A percentile compares a stretch with the other conserved stretches of the same genome.
phyloP scores from a whole-genome alignment of 1,284 basidiomycete genomes.

The Trametes versicolor region DNA sequence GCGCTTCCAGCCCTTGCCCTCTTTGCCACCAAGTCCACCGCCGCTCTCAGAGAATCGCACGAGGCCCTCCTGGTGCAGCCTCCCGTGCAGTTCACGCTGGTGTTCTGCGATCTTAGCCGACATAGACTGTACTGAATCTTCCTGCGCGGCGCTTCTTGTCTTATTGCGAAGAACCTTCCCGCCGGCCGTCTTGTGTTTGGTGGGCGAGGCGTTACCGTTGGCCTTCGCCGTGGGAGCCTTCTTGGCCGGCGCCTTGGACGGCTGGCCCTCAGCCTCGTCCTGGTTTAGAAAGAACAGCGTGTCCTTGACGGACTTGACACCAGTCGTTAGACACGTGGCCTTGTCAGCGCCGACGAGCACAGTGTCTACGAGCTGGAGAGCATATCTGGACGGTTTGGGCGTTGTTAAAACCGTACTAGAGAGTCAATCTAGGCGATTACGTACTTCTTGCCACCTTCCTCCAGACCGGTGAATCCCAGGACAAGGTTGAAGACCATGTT shows the following conservation, averaged over 20 bases:
- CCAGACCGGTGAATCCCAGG: constrained; percentile 88
- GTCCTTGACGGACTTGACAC: constrained; percentile 85
- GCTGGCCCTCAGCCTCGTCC: constrained; percentile 59
- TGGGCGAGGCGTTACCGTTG: constrained; percentile 68
- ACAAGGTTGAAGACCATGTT: constrained; percentile 90
- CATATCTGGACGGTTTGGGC: constrained; percentile 66
- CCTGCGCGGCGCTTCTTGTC: constrained; percentile 81
- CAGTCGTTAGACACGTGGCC: constrained; percentile 83
- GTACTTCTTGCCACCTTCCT: constrained; percentile 82
- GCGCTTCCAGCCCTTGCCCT: constrained; percentile 92
- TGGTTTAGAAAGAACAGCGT: constrained; percentile 87
- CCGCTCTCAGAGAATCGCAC: constrained; percentile 86
- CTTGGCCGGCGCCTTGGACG: constrained; percentile 63
- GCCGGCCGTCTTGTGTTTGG: constrained; percentile 78
- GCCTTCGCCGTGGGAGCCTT: constrained; percentile 63
- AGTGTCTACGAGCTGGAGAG: constrained; percentile 92
- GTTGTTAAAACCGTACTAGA: not conserved
- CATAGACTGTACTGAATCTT: constrained; percentile 79
- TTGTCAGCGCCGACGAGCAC: constrained; percentile 80
- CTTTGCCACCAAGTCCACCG: constrained; percentile 75
- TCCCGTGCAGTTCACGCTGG: constrained; percentile 86
- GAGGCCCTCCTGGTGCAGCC: constrained; percentile 85
- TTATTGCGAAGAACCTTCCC: constrained; percentile 88
- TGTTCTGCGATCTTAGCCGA: constrained; percentile 85
- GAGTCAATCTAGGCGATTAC: not conserved